phyloP scores from a whole-genome alignment of 108 stramenopile genomes.

The Parmales sp. region DNA sequence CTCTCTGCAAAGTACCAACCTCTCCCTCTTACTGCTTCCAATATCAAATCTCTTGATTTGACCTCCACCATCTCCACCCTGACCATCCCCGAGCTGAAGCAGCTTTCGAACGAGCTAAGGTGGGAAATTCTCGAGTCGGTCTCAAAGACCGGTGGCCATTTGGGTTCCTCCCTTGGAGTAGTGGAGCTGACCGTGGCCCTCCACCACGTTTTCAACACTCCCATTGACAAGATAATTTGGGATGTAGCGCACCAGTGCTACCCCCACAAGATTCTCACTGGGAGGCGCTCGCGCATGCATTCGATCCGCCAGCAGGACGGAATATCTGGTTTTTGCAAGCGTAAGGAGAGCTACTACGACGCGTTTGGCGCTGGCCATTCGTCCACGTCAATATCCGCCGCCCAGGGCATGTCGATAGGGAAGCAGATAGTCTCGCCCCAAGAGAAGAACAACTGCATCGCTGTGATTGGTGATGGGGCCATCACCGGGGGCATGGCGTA shows the following conservation, averaged over 20 bases:
- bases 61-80: conserved; percentile 80
- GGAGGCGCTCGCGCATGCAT: conserved; percentile 68
- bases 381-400: conserved; percentile 78
- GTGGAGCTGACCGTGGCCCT: conserved; percentile 90
- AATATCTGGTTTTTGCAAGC: conserved; percentile 88
- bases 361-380: conserved; percentile 94
- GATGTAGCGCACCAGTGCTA: conserved; percentile 96
- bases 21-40: no score
- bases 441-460: conserved; percentile 83
- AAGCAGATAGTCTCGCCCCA: conserved; percentile 62
- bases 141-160: conserved; percentile 92
- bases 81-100: conserved; percentile 72
- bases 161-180: conserved; percentile 83
- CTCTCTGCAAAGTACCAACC: no score
- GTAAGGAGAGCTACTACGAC: conserved; percentile 85
- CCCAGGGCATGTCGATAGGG: conserved; percentile 89
- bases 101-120: conserved; percentile 84
- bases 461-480: conserved; percentile 95
- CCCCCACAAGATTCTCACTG: conserved; percentile 94
- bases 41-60: no score
- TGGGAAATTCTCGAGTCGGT: conserved; percentile 88
- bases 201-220: conserved; percentile 95
- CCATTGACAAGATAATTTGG: conserved; percentile 94
- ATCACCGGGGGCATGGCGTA: conserved; percentile 98
- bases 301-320: conserved; percentile 77